A percentile compares a stretch with the other conserved stretches of the same genome.
Conservation (phyloP, 1,284 basidiomycete genomes). For the Ganoderma meredithae region DNA sequence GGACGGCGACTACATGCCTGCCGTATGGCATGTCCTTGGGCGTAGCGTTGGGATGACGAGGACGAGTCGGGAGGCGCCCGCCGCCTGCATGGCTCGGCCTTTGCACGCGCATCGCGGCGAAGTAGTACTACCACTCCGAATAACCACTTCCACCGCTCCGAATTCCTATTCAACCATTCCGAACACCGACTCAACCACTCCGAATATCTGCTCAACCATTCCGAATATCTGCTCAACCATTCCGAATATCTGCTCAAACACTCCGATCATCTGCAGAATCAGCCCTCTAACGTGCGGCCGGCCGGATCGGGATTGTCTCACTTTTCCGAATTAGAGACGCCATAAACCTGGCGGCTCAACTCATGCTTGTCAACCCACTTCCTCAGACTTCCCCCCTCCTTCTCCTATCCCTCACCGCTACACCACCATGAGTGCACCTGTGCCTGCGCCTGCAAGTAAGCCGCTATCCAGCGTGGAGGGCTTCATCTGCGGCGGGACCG, state of each 20-base stretch:
- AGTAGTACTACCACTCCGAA: too few relatives aligned
- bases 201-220: too few relatives aligned
- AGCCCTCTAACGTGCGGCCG: neutral
- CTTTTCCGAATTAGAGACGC: constrained; percentile 3
- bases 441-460: constrained; percentile 25
- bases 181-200: neutral
- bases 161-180: too few relatives aligned
- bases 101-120: too few relatives aligned
- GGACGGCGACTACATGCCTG: constrained; percentile 31
- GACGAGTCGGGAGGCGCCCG: neutral
- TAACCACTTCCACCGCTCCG: too few relatives aligned
- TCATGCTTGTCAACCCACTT: neutral
- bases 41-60: constrained; percentile 7
- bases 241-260: too few relatives aligned
- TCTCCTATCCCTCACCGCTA: neutral
- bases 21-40: constrained; percentile 29
- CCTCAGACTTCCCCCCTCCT: neutral
- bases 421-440: constrained; percentile 32
- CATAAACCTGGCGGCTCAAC: neutral
- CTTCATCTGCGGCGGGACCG: constrained; percentile 87
- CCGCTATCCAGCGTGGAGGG: constrained; percentile 75
- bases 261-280: neutral
- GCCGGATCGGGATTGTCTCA: neutral
- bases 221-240: too few relatives aligned
- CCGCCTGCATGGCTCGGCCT: neutral